phyloP scores from a whole-genome alignment of 116 monocot species.

The Cymodocea nodosa region DNA sequence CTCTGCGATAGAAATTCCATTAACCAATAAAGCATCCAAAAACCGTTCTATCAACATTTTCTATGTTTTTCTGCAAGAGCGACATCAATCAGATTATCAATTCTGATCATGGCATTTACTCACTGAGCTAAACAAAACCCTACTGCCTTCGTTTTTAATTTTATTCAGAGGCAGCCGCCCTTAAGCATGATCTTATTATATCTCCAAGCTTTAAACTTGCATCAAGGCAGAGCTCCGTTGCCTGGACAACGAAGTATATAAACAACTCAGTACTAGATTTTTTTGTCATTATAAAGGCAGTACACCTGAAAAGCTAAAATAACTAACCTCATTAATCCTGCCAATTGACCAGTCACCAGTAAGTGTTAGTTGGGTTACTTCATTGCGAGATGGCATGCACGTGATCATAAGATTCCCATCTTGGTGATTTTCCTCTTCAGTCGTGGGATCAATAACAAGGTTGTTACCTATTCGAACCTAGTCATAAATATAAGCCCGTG shows the following conservation, averaged over 20 bases:
- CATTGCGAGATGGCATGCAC: slow-evolving; percentile 69
- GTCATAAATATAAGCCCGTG: not conserved
- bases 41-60: too few relatives aligned
- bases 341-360: slow-evolving; percentile 85
- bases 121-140: too few relatives aligned
- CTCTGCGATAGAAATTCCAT: too few relatives aligned
- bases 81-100: too few relatives aligned
- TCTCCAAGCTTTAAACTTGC: slow-evolving; percentile 74
- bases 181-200: slow-evolving; percentile 65
- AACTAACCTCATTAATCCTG: slow-evolving; percentile 65
- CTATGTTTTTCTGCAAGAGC: too few relatives aligned
- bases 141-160: too few relatives aligned
- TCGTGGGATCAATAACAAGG: slow-evolving; percentile 70
- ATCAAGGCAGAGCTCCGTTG: slow-evolving; percentile 82
- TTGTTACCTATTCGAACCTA: slow-evolving; percentile 56
- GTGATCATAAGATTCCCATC: slow-evolving; percentile 70
- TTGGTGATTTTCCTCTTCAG: slow-evolving; percentile 80
- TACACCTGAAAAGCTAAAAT: too few relatives aligned
- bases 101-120: too few relatives aligned
- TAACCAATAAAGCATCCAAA: too few relatives aligned
- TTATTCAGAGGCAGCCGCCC: slow-evolving; percentile 15
- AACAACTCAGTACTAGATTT: not conserved
- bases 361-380: slow-evolving; percentile 73
- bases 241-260: slow-evolving; percentile 20
- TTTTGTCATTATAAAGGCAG: too few relatives aligned